Percentiles rank a stretch among this genome's conserved stretches.
Conservation (phyloP, 768 basidiomycete genomes). For the Cubamyces sp. region DNA sequence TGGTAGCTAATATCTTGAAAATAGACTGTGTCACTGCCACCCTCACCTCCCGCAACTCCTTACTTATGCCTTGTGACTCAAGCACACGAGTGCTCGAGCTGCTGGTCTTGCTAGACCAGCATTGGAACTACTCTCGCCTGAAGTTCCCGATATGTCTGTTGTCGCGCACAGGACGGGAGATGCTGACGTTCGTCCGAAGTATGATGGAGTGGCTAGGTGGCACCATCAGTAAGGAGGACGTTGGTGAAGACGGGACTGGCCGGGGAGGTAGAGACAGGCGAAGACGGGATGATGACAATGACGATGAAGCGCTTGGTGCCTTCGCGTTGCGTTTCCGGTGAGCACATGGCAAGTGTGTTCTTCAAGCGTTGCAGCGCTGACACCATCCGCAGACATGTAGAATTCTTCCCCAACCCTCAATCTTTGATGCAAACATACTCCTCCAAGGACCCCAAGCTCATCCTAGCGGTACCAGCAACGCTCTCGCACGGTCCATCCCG, state of each 20-base stretch:
- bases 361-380: background rate
- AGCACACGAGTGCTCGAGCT: constrained; percentile 95
- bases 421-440: constrained; percentile 82
- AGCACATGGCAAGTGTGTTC: constrained; percentile 29
- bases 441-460: constrained; percentile 87
- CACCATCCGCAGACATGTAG: constrained; percentile 66
- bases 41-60: constrained; percentile 74
- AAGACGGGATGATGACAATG: constrained; percentile 48
- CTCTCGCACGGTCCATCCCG: constrained; percentile 93
- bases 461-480: constrained; percentile 91
- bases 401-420: constrained; percentile 86
- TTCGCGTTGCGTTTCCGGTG: constrained; percentile 89
- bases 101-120: constrained; percentile 94
- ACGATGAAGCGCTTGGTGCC: constrained; percentile 84
- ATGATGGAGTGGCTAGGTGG: constrained; percentile 99
- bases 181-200: constrained; percentile 90
- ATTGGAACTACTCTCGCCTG: constrained; percentile 90
- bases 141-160: constrained; percentile 93
- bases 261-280: constrained; percentile 43
- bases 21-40: constrained; percentile 90
- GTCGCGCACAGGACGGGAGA: constrained; percentile 87
- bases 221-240: constrained; percentile 90
- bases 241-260: constrained; percentile 67
- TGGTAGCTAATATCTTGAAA: constrained; percentile 15
- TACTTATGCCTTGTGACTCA: constrained; percentile 91